Evolutionary conservation across 345 rosid species (phyloP).

Genomic region (Mallotus nudiflorus): DNA sequence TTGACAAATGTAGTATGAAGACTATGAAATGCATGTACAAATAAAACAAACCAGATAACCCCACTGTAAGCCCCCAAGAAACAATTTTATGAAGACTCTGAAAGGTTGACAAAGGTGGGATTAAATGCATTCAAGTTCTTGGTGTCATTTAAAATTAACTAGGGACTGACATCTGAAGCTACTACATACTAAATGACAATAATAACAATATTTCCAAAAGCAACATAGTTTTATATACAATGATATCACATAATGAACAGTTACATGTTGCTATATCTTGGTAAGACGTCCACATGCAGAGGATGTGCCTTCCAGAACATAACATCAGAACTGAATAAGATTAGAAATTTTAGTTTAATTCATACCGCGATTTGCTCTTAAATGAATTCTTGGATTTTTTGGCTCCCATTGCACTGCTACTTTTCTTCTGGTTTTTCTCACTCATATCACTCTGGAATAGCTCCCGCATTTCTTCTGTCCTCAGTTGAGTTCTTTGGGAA

Average conservation of each 20-base stretch:
- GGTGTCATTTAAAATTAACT: neutral
- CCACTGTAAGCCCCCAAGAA: no score
- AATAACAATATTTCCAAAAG: no score
- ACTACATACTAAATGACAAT: neutral
- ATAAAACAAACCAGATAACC: neutral
- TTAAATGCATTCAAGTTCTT: neutral
- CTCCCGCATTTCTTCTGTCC: slow-evolving; percentile 77
- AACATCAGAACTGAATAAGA: neutral
- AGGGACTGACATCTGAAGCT: neutral
- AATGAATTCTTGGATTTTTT: slow-evolving; percentile 72
- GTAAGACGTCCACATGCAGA: neutral
- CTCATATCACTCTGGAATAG: slow-evolving; percentile 83
- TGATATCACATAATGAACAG: neutral
- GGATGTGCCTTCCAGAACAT: neutral
- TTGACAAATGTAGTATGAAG: no score
- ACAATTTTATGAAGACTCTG: neutral
- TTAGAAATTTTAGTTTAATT: neutral
- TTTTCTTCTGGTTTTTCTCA: slow-evolving; percentile 61
- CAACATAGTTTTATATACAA: neutral
- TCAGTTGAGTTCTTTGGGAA: slow-evolving; percentile 50
- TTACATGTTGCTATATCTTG: neutral
- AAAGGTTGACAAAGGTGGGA: neutral
- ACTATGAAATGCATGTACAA: neutral
- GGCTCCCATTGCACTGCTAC: slow-evolving; percentile 34
- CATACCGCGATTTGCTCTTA: slow-evolving; percentile 93